A percentile compares a stretch with the other conserved stretches of the same genome.
These are phyloP conservation scores for Pulveroboletus sp. DNA, from an alignment of 768 basidiomycete genomes.

Conservation along the genomic window DNA sequence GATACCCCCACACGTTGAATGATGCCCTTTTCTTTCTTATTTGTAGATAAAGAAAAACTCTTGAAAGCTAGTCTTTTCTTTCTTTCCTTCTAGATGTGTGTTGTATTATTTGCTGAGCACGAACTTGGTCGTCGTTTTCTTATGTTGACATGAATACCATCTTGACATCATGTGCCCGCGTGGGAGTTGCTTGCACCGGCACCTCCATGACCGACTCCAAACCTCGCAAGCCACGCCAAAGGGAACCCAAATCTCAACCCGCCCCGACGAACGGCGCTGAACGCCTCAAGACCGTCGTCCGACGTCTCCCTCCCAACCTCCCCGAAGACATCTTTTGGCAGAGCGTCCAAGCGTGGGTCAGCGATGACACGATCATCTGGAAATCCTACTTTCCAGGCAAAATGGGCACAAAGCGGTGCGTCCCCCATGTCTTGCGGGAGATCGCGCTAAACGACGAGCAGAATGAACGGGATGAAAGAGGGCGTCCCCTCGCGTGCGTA, in stretches of 20 bases:
- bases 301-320: slow-evolving; percentile 86
- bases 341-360: slow-evolving; percentile 82
- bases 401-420: slow-evolving; percentile 59
- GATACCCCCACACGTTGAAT: slow-evolving; percentile 4
- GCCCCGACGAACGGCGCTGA: slow-evolving; percentile 40
- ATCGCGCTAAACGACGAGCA: no score
- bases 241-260: slow-evolving; percentile 32
- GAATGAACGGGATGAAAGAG: slow-evolving; percentile 83
- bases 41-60: slow-evolving; percentile 8
- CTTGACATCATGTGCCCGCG: slow-evolving; percentile 1
- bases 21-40: background rate
- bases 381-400: slow-evolving; percentile 68
- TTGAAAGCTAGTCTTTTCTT: no score
- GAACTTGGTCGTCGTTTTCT: no score
- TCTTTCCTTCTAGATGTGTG: slow-evolving; percentile 12
- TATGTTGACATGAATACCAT: background rate
- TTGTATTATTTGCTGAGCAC: slow-evolving; percentile 18
- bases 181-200: slow-evolving; percentile 7
- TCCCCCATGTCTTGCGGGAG: background rate
- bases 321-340: slow-evolving; percentile 95
- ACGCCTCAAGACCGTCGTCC: slow-evolving; percentile 83
- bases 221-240: slow-evolving; percentile 28
- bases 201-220: slow-evolving; percentile 15
- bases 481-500: slow-evolving; percentile 87
- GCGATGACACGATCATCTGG: slow-evolving; percentile 68